Percentiles rank a stretch among this genome's conserved stretches.
Evolutionary conservation across 2,329 filamentous ascomycete genomes (phyloP).

Genomic region (Cryphonectria radicalis): DNA sequence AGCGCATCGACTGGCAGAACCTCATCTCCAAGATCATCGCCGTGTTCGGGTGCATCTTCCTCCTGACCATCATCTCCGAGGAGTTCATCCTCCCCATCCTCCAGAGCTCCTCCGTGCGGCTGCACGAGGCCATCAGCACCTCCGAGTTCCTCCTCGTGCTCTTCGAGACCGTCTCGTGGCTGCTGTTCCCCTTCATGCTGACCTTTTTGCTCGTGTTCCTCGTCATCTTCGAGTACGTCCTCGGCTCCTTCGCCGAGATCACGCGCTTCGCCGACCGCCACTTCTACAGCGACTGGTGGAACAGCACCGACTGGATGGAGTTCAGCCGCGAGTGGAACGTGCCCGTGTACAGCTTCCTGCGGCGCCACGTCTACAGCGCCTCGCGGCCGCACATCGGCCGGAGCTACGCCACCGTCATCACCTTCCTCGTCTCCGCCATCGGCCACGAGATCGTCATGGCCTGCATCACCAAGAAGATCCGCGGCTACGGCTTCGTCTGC

Average conservation of each 20-base stretch:
- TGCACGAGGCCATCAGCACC: constrained; percentile 49
- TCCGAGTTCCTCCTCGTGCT: constrained; percentile 78
- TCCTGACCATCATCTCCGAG: constrained; percentile 87
- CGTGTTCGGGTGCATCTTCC: constrained; percentile 94
- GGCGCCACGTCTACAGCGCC: constrained; percentile 90
- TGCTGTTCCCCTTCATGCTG: constrained; percentile 97
- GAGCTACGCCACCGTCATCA: constrained; percentile 80
- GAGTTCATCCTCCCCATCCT: constrained; percentile 95
- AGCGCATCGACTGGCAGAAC: constrained; percentile 75
- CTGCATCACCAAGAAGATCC: constrained; percentile 94
- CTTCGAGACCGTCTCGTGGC: constrained; percentile 84
- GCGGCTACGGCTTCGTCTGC: constrained; percentile 90
- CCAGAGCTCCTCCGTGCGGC: constrained; percentile 65
- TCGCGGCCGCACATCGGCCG: constrained; percentile 77
- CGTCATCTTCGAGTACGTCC: constrained; percentile 96
- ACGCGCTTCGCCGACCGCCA: constrained; percentile 91
- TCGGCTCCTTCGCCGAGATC: constrained; percentile 93
- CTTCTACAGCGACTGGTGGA: constrained; percentile 85
- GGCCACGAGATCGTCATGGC: constrained; percentile 97
- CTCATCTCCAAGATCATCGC: constrained; percentile 85
- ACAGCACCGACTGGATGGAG: constrained; percentile 88
- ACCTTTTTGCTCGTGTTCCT: constrained; percentile 95
- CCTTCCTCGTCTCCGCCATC: constrained; percentile 86
- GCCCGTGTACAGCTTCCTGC: constrained; percentile 95
- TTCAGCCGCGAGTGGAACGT: constrained; percentile 97